These are phyloP conservation scores for Leccinum olivaceopallidum DNA, from an alignment of 768 basidiomycete species.

Conservation along the genomic window DNA sequence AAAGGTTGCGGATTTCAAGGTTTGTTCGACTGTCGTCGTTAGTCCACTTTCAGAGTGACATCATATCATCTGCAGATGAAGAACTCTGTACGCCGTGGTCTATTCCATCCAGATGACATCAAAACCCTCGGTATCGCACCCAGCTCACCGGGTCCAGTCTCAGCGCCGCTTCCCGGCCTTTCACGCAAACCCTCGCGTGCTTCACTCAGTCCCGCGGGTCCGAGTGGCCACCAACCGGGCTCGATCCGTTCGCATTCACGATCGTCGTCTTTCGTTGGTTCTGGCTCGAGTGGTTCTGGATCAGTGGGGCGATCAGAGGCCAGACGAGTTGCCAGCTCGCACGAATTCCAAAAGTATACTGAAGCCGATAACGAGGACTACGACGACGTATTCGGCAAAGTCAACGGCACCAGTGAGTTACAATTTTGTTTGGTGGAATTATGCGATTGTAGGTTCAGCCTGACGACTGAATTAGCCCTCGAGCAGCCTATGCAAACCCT, in stretches of 20 bases:
- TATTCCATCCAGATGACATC: slow-evolving; percentile 90
- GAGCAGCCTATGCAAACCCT: slow-evolving; percentile 72
- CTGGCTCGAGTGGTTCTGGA: slow-evolving; percentile 39
- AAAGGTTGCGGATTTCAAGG: slow-evolving; percentile 86
- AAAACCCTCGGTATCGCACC: slow-evolving; percentile 65
- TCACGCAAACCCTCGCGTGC: slow-evolving; percentile 54
- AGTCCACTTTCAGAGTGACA: not conserved
- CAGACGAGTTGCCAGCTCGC: slow-evolving; percentile 49
- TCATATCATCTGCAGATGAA: slow-evolving; percentile 50
- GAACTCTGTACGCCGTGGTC: slow-evolving; percentile 67
- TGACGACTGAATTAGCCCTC: slow-evolving; percentile 37
- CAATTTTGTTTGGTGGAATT: slow-evolving; percentile 3
- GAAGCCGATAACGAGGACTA: slow-evolving; percentile 93
- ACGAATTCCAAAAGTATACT: slow-evolving; percentile 81
- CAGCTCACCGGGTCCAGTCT: slow-evolving; percentile 56
- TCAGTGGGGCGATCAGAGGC: slow-evolving; percentile 74
- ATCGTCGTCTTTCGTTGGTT: slow-evolving; percentile 55
- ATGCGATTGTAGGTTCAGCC: not conserved
- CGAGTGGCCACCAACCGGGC: slow-evolving; percentile 27
- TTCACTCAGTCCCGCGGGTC: slow-evolving; percentile 46
- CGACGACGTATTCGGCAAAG: slow-evolving; percentile 90
- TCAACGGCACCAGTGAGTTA: slow-evolving; percentile 62
- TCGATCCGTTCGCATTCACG: slow-evolving; percentile 50
- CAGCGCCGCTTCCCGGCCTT: slow-evolving; percentile 65
- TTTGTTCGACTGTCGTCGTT: slow-evolving; percentile 29